A percentile compares a stretch with the other conserved stretches of the same genome.
phyloP scores from a whole-genome alignment of 163 green algal species.

The Scenedesmus sp. region DNA sequence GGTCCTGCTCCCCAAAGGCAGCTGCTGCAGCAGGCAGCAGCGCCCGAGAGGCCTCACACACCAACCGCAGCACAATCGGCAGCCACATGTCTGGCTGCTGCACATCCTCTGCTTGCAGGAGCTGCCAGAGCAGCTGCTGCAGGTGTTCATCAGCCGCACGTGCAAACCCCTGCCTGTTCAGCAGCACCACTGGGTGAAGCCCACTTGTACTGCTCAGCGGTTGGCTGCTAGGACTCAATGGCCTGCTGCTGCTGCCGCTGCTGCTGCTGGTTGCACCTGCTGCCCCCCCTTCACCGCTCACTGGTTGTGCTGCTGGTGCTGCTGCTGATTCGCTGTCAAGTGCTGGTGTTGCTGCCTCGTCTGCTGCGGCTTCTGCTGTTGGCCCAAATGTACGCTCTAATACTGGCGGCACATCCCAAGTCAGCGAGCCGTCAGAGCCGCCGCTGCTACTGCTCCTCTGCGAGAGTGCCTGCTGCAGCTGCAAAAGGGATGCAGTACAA shows the following conservation, averaged over 20 bases:
- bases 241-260: conserved; percentile 9
- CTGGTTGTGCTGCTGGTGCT: background rate
- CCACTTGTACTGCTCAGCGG: background rate
- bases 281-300: background rate
- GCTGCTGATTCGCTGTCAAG: background rate
- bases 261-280: background rate
- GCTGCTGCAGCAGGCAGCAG: conserved; percentile 67
- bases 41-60: conserved; percentile 67
- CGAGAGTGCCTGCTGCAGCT: background rate
- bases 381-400: conserved; percentile 50
- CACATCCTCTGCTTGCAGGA: conserved; percentile 77
- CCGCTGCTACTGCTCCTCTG: background rate
- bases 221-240: background rate
- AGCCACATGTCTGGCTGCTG: conserved; percentile 65
- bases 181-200: conserved; percentile 51
- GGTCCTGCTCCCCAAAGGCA: conserved; percentile 73
- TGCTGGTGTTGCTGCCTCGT: background rate
- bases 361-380: conserved; percentile 20
- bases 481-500: background rate
- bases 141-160: conserved; percentile 76
- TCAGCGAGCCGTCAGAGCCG: conserved; percentile 61
- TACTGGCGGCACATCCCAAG: conserved; percentile 70
- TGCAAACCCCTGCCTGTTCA: conserved; percentile 58
- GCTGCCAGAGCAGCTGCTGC: conserved; percentile 77
- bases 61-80: conserved; percentile 74